phyloP scores from a whole-genome alignment of 2,329 filamentous ascomycete genomes.

The Claviceps sp. region DNA sequence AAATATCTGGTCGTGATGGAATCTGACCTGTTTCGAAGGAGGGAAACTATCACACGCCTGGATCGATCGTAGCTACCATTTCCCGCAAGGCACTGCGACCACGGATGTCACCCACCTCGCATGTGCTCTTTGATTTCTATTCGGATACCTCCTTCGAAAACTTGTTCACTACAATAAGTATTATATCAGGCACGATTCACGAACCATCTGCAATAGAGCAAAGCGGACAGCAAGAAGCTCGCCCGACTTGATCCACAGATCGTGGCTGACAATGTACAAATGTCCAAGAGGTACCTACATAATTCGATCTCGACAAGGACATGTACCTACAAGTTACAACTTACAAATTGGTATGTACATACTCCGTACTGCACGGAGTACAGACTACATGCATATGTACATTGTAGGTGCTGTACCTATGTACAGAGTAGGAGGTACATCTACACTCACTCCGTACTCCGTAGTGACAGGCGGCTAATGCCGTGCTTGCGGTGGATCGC shows the following conservation, averaged over 20 bases:
- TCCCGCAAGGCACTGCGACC: background rate
- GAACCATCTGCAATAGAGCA: too few species aligned
- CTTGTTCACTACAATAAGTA: too few species aligned
- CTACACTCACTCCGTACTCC: background rate
- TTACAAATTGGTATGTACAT: background rate
- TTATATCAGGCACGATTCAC: too few species aligned
- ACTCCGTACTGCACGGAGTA: too few species aligned
- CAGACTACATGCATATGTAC: too few species aligned
- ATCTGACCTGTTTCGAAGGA: slow-evolving; percentile 5
- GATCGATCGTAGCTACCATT: background rate
- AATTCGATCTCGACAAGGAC: background rate
- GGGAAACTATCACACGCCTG: background rate
- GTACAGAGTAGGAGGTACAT: background rate
- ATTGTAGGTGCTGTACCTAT: too few species aligned
- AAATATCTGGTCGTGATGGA: background rate
- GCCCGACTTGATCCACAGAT: background rate
- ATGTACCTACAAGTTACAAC: background rate
- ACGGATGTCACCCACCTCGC: too few species aligned
- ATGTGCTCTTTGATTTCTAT: too few species aligned
- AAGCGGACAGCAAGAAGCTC: too few species aligned
- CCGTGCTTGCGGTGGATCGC: background rate
- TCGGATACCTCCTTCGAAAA: too few species aligned
- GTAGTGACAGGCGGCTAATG: background rate
- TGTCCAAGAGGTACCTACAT: background rate
- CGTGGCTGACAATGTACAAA: background rate